phyloP scores from a whole-genome alignment of 164 flowering plant genomes.

The Echeveria elegans region DNA sequence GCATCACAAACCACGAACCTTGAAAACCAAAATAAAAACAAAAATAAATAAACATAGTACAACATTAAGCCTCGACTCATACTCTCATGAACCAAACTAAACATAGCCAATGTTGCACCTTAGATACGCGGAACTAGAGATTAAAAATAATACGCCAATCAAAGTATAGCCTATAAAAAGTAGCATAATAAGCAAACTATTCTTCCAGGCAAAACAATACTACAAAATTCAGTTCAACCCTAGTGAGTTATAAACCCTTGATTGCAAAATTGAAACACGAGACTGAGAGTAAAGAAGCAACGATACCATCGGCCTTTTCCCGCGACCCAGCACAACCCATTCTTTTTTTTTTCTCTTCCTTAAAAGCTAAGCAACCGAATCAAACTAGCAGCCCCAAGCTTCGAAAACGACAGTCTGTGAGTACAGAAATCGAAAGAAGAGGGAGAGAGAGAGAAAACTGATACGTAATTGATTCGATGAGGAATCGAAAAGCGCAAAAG shows the following conservation, averaged over 20 bases:
- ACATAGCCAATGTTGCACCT: background rate
- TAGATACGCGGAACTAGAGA: background rate
- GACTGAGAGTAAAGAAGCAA: background rate
- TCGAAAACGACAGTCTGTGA: too few relatives aligned
- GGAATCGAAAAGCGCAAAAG: too few relatives aligned
- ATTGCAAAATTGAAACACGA: background rate
- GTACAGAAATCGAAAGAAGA: too few relatives aligned
- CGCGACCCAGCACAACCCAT: constrained; percentile 48
- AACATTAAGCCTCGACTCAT: background rate
- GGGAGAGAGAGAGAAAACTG: too few relatives aligned
- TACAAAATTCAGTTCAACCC: background rate
- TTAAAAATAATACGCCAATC: background rate
- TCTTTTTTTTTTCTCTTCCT: background rate
- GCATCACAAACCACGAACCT: background rate
- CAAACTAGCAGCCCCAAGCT: too few relatives aligned
- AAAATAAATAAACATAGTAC: background rate
- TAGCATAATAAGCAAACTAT: too few relatives aligned
- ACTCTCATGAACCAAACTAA: background rate
- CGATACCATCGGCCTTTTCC: constrained; percentile 36
- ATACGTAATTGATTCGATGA: too few relatives aligned
- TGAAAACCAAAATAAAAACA: background rate
- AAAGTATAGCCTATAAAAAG: too few relatives aligned
- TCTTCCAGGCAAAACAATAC: too few relatives aligned
- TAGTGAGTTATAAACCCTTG: background rate
- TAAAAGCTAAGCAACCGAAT: background rate